Evolutionary conservation across 305 asterid genomes (phyloP).

Genomic region (Rubia tinctorum): DNA sequence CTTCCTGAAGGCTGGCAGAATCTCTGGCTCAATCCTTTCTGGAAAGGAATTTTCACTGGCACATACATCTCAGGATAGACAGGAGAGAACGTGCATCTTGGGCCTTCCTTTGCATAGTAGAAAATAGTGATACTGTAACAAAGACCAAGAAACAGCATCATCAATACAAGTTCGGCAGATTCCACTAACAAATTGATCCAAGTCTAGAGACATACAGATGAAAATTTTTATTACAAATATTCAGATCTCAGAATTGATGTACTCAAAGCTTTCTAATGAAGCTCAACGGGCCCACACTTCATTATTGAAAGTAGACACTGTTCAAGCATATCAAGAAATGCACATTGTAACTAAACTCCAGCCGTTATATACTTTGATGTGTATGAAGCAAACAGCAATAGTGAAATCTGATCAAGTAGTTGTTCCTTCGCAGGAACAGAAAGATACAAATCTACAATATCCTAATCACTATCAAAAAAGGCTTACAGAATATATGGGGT

Average conservation of each 20-base stretch:
- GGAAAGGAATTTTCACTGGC: conserved; percentile 64
- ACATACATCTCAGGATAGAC: conserved; percentile 56
- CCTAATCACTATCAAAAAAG: neutral
- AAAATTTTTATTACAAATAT: neutral
- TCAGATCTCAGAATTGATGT: neutral
- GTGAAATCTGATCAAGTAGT: neutral
- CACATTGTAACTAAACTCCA: neutral
- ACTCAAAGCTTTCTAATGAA: neutral
- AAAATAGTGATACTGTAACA: conserved; percentile 63
- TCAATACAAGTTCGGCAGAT: conserved; percentile 11
- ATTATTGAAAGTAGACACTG: neutral
- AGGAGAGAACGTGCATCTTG: conserved; percentile 54
- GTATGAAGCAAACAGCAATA: neutral
- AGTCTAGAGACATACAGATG: neutral
- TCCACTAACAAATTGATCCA: neutral
- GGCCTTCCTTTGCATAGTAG: conserved; percentile 82
- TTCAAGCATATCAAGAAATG: neutral
- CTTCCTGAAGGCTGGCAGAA: conserved; percentile 82
- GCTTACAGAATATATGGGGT: neutral
- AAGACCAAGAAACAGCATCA: conserved; percentile 12
- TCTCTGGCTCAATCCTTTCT: conserved; percentile 75
- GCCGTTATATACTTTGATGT: neutral
- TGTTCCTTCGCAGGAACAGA: neutral
- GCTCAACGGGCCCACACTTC: neutral
- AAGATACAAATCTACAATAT: neutral